These are phyloP conservation scores for Thielaviopsis populi DNA, from an alignment of 2,329 filamentous ascomycete genomes.

Conservation along the genomic window DNA sequence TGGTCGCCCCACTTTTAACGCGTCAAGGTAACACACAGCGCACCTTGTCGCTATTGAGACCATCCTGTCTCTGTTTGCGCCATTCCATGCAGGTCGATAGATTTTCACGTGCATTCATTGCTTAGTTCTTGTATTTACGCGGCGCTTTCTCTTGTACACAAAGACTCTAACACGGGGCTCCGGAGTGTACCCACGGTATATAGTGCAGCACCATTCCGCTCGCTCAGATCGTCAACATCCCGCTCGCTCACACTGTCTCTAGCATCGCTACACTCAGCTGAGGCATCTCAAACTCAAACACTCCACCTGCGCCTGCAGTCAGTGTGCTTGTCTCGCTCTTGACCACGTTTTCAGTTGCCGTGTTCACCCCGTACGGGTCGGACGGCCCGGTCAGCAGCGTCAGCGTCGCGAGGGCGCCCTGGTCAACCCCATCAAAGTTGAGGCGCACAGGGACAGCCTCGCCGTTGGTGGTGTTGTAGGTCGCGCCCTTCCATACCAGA, in stretches of 20 bases:
- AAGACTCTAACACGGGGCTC: not conserved
- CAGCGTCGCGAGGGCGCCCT: conserved; percentile 28
- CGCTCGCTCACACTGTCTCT: conserved; percentile 24
- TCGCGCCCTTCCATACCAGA: conserved; percentile 36
- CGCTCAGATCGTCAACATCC: not conserved
- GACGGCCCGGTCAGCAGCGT: conserved; percentile 31
- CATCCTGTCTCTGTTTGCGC: not conserved
- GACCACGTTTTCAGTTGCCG: conserved; percentile 35
- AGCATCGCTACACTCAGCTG: conserved; percentile 42
- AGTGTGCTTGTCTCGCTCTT: conserved; percentile 27
- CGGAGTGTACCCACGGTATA: not conserved
- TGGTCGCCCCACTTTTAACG: not conserved
- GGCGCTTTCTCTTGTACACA: not conserved
- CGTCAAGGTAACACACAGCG: not conserved
- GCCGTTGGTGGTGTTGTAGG: conserved; percentile 35
- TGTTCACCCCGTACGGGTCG: conserved; percentile 31
- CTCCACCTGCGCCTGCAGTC: conserved; percentile 30
- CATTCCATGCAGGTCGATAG: not conserved
- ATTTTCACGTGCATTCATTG: not conserved
- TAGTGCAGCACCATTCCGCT: not conserved
- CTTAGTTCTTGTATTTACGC: not conserved
- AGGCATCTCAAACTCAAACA: conserved; percentile 38
- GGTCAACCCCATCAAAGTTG: conserved; percentile 30
- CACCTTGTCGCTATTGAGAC: not conserved
- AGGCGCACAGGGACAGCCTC: conserved; percentile 32